These are phyloP conservation scores for Umbelopsis sp. DNA, from an alignment of 192 early-diverging fungal genomes.

Conservation along the genomic window DNA sequence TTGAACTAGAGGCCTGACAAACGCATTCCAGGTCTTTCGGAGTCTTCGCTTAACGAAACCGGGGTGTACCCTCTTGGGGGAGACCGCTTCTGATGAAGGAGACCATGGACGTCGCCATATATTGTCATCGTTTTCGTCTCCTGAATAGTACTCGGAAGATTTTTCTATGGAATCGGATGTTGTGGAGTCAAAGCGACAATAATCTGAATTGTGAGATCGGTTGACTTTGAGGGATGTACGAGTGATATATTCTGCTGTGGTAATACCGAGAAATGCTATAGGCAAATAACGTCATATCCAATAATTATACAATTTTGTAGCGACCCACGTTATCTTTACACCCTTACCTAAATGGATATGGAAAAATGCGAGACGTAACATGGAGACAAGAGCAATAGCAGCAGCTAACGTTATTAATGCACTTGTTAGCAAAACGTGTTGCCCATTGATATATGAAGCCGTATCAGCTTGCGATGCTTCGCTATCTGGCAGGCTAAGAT, in stretches of 20 bases:
- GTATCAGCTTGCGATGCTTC: background rate
- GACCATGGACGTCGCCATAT: conserved; percentile 25
- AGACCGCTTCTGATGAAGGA: conserved; percentile 3
- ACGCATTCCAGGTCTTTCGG: background rate
- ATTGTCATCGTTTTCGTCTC: conserved; percentile 27
- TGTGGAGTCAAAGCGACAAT: background rate
- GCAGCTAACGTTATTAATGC: background rate
- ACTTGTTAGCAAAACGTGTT: background rate
- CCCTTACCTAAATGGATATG: conserved; percentile 27
- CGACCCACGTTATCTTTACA: background rate
- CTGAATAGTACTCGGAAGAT: background rate
- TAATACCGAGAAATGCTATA: conserved; percentile 25
- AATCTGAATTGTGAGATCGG: background rate
- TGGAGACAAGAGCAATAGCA: background rate
- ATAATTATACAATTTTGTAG: background rate
- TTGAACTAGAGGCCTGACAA: background rate
- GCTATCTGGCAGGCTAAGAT: background rate
- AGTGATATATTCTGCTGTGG: conserved; percentile 34
- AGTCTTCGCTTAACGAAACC: background rate
- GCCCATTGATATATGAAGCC: background rate
- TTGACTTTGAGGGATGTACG: background rate
- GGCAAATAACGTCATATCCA: background rate
- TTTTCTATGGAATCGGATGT: conserved; percentile 16
- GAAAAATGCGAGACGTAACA: conserved; percentile 23
- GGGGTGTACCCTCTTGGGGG: background rate